phyloP scores from a whole-genome alignment of 1,139 yeast genomes.

The Candida tropicalis region DNA sequence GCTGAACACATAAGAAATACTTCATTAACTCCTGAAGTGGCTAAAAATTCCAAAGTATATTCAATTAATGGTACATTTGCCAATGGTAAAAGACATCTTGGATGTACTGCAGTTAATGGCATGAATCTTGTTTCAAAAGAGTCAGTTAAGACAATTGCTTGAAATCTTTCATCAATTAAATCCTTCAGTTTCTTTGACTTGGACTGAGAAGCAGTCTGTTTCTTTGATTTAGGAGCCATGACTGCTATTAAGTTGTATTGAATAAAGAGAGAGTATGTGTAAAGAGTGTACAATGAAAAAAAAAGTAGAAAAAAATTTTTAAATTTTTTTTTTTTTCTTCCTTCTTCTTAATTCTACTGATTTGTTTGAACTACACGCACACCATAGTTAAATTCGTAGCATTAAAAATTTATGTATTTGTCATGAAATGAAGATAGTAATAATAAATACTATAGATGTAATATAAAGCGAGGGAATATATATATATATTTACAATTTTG shows the following conservation, averaged over 20 bases:
- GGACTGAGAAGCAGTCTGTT: conserved; percentile 41
- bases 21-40: conserved; percentile 87
- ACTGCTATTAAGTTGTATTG: not conserved
- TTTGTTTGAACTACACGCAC: no score
- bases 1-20: conserved; percentile 88
- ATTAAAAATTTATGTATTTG: no score
- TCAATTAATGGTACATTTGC: conserved; percentile 94
- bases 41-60: conserved; percentile 91
- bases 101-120: conserved; percentile 84
- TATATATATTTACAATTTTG: no score
- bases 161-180: conserved; percentile 71
- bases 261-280: not conserved
- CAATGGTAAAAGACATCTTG: conserved; percentile 87
- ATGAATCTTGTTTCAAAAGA: conserved; percentile 88
- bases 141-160: conserved; percentile 93
- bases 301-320: conserved; percentile 1
- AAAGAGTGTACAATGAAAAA: not conserved
- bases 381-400: no score
- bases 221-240: conserved; percentile 35
- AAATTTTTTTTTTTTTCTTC: no score
- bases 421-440: no score
- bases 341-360: no score
- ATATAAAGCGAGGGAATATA: no score
- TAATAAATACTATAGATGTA: no score
- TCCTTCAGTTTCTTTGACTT: conserved; percentile 54